Conservation (phyloP, 169 alveolate species). For the Plasmodium ovale region DNA sequence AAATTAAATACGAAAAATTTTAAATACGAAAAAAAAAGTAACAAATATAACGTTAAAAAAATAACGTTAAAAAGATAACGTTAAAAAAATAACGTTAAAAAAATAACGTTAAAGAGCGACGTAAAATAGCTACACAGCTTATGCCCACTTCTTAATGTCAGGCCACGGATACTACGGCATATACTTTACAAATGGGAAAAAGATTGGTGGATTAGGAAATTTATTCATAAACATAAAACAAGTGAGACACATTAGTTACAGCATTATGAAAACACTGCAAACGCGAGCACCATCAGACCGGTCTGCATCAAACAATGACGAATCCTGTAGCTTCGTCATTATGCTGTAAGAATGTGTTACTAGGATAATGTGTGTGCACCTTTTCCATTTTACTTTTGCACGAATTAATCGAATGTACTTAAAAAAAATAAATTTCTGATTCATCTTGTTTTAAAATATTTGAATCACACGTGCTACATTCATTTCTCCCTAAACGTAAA, state of each 20-base stretch:
- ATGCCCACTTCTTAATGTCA: not conserved
- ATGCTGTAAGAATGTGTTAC: conserved; percentile 15
- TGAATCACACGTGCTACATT: not conserved
- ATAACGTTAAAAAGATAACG: not conserved
- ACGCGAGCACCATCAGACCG: conserved; percentile 57
- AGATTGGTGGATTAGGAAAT: conserved; percentile 60
- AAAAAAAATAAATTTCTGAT: no score
- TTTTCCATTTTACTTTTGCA: not conserved
- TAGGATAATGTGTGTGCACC: no score
- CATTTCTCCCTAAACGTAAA: not conserved
- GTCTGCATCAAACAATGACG: conserved; percentile 59
- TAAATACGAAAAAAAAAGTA: not conserved
- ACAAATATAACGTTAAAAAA: not conserved
- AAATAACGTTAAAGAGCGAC: not conserved
- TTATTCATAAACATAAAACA: conserved; percentile 66
- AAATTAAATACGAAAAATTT: no score
- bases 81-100: not conserved
- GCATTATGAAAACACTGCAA: conserved; percentile 52
- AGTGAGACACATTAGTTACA: conserved; percentile 63
- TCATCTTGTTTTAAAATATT: no score
- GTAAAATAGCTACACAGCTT: not conserved
- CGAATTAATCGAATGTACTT: not conserved
- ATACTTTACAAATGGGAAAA: conserved; percentile 67
- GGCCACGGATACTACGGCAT: conserved; percentile 66
- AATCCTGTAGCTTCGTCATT: conserved; percentile 54